Evolutionary conservation across 2,329 filamentous ascomycete species (phyloP).

Genomic region (Calonectria pseudoreteaudii): DNA sequence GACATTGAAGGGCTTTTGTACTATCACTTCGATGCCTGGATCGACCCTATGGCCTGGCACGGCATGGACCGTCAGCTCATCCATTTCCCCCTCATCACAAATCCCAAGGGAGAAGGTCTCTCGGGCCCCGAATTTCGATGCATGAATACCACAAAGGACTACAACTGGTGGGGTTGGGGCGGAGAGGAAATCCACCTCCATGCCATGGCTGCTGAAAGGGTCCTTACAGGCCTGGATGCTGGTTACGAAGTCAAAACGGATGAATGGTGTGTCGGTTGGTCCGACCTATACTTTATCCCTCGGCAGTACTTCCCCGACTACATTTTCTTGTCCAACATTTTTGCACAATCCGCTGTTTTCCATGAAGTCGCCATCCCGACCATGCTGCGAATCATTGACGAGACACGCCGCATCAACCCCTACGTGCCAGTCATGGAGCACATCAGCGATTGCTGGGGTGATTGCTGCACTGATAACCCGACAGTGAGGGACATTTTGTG

Average conservation of each 20-base stretch:
- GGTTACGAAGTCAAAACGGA: neutral
- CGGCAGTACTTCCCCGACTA: neutral
- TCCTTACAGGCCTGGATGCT: neutral
- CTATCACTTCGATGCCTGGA: neutral
- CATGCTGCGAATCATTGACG: neutral
- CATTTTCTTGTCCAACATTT: neutral
- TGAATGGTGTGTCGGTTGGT: slow-evolving; percentile 1
- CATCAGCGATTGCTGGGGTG: neutral
- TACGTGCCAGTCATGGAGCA: neutral
- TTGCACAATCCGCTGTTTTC: neutral
- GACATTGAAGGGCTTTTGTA: neutral
- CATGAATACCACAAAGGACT: neutral
- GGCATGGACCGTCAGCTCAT: neutral
- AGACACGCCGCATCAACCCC: neutral
- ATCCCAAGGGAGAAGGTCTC: neutral
- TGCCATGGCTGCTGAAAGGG: neutral
- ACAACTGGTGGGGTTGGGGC: neutral
- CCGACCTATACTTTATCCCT: neutral
- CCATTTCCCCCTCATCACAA: neutral
- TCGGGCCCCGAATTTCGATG: neutral
- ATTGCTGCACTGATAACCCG: neutral
- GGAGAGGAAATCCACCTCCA: neutral
- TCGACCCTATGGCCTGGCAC: neutral
- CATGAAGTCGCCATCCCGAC: neutral
- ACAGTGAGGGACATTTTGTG: neutral